These are phyloP conservation scores for Suillus variegatus DNA, from an alignment of 768 basidiomycete species.

Conservation along the genomic window DNA sequence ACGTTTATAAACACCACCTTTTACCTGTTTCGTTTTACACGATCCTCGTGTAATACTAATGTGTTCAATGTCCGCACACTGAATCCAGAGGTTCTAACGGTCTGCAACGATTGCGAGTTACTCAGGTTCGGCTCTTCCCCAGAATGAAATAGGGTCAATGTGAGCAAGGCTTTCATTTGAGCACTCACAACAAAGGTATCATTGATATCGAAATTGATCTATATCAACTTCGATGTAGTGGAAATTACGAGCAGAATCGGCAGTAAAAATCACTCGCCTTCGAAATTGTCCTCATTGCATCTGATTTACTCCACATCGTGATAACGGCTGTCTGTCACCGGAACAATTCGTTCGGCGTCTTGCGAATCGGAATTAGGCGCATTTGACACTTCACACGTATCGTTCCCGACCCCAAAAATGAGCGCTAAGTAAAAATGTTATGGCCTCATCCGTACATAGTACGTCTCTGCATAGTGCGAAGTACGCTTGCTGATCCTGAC, in stretches of 20 bases:
- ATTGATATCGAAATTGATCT: background rate
- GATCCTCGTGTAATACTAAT: background rate
- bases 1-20: background rate
- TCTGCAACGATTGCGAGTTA: background rate
- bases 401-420: too few species aligned
- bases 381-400: too few species aligned
- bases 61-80: background rate
- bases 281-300: background rate
- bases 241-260: slow-evolving; percentile 1
- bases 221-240: background rate
- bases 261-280: background rate
- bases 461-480: too few species aligned
- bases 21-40: slow-evolving; percentile 1
- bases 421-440: too few species aligned
- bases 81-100: background rate
- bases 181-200: background rate
- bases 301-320: background rate
- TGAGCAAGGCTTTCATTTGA: background rate
- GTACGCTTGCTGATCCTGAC: too few species aligned
- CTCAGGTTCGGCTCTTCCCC: background rate
- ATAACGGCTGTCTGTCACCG: background rate
- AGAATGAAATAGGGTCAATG: background rate
- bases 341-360: background rate
- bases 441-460: too few species aligned
- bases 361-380: background rate